A percentile compares a stretch with the other conserved stretches of the same genome.
Evolutionary conservation across 768 basidiomycete species (phyloP).

Genomic region (Galerina marginata): DNA sequence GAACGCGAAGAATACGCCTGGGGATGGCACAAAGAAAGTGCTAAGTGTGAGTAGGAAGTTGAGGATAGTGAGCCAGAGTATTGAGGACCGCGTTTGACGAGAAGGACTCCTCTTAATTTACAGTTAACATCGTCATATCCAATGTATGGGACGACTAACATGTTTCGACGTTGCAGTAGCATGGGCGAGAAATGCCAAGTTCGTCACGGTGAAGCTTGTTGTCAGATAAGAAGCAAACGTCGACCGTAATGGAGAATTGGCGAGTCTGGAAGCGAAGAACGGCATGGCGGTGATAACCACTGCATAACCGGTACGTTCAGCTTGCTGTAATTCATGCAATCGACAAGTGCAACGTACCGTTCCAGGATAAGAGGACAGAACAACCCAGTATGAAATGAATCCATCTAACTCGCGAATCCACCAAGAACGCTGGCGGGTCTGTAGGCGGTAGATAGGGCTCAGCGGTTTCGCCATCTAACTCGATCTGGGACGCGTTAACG

Average conservation of each 20-base stretch:
- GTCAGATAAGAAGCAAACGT: conserved; percentile 74
- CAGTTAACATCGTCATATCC: conserved; percentile 3
- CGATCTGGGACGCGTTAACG: conserved; percentile 31
- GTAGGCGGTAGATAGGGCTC: conserved; percentile 25
- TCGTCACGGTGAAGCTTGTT: conserved; percentile 64
- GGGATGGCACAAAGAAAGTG: conserved; percentile 59
- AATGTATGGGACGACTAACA: conserved; percentile 43
- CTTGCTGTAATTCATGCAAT: background rate
- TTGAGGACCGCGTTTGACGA: conserved; percentile 55
- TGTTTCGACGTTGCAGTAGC: conserved; percentile 73
- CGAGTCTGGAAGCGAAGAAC: conserved; percentile 76
- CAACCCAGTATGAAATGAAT: conserved; percentile 78
- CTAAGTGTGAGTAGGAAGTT: conserved; percentile 67
- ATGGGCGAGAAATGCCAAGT: conserved; percentile 74
- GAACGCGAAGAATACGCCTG: conserved; percentile 68
- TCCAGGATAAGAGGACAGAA: conserved; percentile 87
- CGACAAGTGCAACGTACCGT: conserved; percentile 57
- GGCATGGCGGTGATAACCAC: conserved; percentile 88
- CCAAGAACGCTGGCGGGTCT: conserved; percentile 33
- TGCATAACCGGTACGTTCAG: conserved; percentile 32
- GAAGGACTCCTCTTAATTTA: conserved; percentile 61
- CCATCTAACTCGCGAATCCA: conserved; percentile 58
- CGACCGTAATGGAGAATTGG: conserved; percentile 57
- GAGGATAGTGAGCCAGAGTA: conserved; percentile 56
- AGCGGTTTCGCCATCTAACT: conserved; percentile 33